Conservation (phyloP, 2,329 filamentous ascomycete genomes). For the Trichoderma oligosporum region DNA sequence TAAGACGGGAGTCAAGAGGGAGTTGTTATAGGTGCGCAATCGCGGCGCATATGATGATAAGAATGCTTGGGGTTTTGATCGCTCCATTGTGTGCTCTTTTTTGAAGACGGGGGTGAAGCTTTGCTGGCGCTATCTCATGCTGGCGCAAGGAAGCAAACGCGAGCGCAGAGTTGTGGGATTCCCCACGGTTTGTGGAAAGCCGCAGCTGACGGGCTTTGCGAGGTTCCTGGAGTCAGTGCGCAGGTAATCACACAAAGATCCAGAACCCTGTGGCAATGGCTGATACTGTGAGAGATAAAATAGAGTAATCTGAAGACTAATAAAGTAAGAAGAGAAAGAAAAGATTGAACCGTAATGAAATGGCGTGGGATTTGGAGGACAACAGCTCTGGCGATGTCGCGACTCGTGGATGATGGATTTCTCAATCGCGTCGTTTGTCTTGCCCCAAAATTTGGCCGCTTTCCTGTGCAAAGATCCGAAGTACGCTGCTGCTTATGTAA, state of each 20-base stretch:
- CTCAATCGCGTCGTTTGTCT: slow-evolving; percentile 22
- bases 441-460: slow-evolving; percentile 20
- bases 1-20: slow-evolving; percentile 79
- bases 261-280: background rate
- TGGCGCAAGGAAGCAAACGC: slow-evolving; percentile 20
- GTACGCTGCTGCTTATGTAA: background rate
- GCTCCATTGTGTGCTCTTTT: slow-evolving; percentile 46
- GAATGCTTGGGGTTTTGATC: slow-evolving; percentile 71
- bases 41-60: slow-evolving; percentile 89
- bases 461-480: slow-evolving; percentile 3
- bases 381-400: slow-evolving; percentile 19
- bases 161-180: slow-evolving; percentile 10
- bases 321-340: background rate
- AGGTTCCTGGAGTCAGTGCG: background rate
- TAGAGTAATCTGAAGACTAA: background rate
- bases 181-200: slow-evolving; percentile 12
- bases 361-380: background rate
- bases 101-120: slow-evolving; percentile 18
- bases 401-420: slow-evolving; percentile 20
- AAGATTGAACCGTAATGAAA: background rate
- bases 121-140: slow-evolving; percentile 32
- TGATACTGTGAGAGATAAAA: background rate
- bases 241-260: background rate
- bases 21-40: slow-evolving; percentile 85
- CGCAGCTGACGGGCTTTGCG: background rate